Evolutionary conservation across 1,284 basidiomycete genomes (phyloP).

Genomic region (Apiotrichum montevideense): DNA sequence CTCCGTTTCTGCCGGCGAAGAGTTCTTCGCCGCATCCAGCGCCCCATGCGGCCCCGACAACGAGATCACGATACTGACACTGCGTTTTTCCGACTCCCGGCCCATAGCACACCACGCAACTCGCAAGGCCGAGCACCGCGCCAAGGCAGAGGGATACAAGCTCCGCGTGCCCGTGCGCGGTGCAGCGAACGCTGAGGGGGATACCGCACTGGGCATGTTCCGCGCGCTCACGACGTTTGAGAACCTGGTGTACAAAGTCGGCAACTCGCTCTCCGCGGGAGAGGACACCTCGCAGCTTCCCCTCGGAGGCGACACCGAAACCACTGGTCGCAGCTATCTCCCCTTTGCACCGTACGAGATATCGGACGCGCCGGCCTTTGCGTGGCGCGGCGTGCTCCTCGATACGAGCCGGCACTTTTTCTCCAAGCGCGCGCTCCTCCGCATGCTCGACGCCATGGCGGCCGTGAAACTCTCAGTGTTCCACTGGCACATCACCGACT

Average conservation of each 20-base stretch:
- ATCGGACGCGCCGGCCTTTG: conserved; percentile 47
- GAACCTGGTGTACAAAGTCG: conserved; percentile 54
- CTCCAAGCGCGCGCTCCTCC: not conserved
- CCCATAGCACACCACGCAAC: not conserved
- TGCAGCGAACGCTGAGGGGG: not conserved
- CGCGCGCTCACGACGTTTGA: conserved; percentile 76
- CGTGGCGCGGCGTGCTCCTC: conserved; percentile 64
- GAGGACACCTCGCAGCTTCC: not conserved
- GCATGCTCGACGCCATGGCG: conserved; percentile 74
- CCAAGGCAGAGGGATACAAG: conserved; percentile 17
- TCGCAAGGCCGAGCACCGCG: not conserved
- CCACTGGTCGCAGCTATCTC: conserved; percentile 10
- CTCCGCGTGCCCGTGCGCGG: conserved; percentile 12
- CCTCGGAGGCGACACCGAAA: not conserved
- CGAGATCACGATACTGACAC: not conserved
- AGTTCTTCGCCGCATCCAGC: conserved; percentile 11
- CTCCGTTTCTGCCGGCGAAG: conserved; percentile 14
- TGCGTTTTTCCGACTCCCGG: not conserved
- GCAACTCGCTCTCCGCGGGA: not conserved
- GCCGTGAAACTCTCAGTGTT: conserved; percentile 70
- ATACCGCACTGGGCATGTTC: conserved; percentile 38
- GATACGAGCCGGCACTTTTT: conserved; percentile 56
- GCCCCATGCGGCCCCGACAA: not conserved
- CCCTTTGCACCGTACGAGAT: conserved; percentile 43
- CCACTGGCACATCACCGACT: conserved; percentile 45